These are phyloP conservation scores for Neurospora hispaniola DNA, from an alignment of 495 filamentous ascomycete species.

Conservation along the genomic window DNA sequence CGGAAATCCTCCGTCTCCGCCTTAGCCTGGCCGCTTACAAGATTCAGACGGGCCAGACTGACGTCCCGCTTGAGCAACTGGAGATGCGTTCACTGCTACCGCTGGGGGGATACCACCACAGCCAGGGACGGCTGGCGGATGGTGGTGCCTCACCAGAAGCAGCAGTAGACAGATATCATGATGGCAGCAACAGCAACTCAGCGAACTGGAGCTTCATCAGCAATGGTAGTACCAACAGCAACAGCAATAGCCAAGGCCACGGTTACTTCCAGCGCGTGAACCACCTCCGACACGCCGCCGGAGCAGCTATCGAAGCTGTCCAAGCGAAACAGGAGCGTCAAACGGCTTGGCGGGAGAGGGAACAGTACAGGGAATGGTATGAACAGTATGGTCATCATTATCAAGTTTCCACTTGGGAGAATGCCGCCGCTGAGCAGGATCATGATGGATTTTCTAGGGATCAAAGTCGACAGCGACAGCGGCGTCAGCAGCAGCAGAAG, in stretches of 20 bases:
- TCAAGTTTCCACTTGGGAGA: neutral
- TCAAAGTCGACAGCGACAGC: neutral
- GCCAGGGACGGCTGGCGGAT: neutral
- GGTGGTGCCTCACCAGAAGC: neutral
- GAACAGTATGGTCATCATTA: neutral
- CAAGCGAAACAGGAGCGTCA: neutral
- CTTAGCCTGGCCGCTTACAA: slow-evolving; percentile 44
- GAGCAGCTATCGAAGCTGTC: neutral
- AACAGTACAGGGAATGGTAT: neutral
- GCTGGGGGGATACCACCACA: neutral
- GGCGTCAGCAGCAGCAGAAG: neutral
- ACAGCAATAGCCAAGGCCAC: neutral
- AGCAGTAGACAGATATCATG: neutral
- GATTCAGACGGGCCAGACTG: slow-evolving; percentile 39
- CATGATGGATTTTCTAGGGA: neutral
- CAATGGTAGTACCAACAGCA: neutral
- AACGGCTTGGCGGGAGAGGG: neutral
- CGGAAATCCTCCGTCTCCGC: slow-evolving; percentile 38
- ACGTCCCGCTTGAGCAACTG: slow-evolving; percentile 36
- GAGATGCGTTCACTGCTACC: slow-evolving; percentile 16
- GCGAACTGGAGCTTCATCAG: neutral
- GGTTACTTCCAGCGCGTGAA: neutral
- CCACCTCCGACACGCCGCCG: neutral
- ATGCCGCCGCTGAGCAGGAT: neutral
- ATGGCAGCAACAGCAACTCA: neutral